Base-by-base conservation (phyloP, 2,329 filamentous ascomycete species). In the Metarhizium humberi region DNA sequence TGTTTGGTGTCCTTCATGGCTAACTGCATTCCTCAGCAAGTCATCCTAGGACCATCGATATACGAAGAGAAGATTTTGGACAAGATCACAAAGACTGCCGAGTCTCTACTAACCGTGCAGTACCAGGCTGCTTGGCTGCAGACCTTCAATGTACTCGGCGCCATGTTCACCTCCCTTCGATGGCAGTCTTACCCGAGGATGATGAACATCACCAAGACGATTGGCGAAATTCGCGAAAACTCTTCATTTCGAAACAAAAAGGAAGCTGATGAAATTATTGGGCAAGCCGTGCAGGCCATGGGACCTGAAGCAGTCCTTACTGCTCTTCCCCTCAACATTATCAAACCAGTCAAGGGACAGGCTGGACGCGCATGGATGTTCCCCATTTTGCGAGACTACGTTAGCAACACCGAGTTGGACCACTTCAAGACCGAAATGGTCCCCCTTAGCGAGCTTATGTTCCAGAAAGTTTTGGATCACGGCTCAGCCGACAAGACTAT, bases 101-200 rank as follows among this genome's bases (percentile, higher is more conserved):
- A 86, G 58, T 82, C 86, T 42, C 77, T 97, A 7, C 78, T 99
- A 49, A 92, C 84, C 52, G 85, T 97, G 43, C 94, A 94, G 66
- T 99, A 92, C 66, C 94, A 97, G 73, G 84, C 87, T 30, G 94
- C 94, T 3, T 96, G 92, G 90, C 85, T 88, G 73, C 92, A 99
- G 68, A 91, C 95, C 1, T 97, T 97, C 74, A 90, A 85, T 62
- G 88, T 96, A 7, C 78, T 96, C 40, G 85, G 85, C 7, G 88
- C 90, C 54, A 88, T 96, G 75, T 96, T 96, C 61, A 90, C 95
- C 63, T 81, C 86, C 2, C 75, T 96, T 57, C 84, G 87, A 62
- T 97, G 92, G 92, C 85, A 85, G 57, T 85, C 92, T 2, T 81
- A 87, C 62, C 90, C 92, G 6, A 85, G 91, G 58, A 77, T 97